These are phyloP conservation scores for Corynespora cassiicola DNA, from an alignment of 2,329 filamentous ascomycete genomes.

Conservation along the genomic window DNA sequence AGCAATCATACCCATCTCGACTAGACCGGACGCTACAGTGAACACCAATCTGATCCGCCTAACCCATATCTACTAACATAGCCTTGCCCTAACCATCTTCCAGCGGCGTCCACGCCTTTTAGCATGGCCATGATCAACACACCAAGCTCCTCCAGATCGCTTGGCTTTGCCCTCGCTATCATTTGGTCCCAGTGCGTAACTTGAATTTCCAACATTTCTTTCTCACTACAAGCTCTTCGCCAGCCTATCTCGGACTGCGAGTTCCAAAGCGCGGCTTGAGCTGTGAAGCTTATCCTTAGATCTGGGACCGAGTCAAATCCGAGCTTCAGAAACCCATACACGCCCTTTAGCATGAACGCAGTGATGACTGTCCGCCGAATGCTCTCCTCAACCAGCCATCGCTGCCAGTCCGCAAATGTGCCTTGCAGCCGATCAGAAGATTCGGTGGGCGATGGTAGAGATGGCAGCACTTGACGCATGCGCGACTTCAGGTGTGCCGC, in stretches of 20 bases:
- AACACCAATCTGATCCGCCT: no score
- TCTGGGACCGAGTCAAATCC: slow-evolving; percentile 9
- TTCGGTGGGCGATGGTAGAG: not conserved
- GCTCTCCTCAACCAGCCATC: slow-evolving; percentile 39
- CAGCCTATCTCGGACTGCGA: slow-evolving; percentile 15
- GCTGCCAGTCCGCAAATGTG: slow-evolving; percentile 11
- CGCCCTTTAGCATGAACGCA: slow-evolving; percentile 33
- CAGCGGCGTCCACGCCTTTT: slow-evolving; percentile 11
- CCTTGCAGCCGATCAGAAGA: not conserved
- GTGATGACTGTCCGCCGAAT: slow-evolving; percentile 39
- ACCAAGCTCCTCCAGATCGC: slow-evolving; percentile 22
- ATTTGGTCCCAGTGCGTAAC: slow-evolving; percentile 11
- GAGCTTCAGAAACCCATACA: slow-evolving; percentile 30
- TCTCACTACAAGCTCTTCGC: slow-evolving; percentile 10
- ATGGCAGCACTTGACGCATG: not conserved
- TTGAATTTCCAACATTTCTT: slow-evolving; percentile 7
- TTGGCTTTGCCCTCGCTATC: slow-evolving; percentile 11
- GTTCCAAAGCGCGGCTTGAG: slow-evolving; percentile 17
- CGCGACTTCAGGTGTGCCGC: slow-evolving; percentile 16
- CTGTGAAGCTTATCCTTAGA: slow-evolving; percentile 12
- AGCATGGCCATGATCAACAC: slow-evolving; percentile 19
- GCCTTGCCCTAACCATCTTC: slow-evolving; percentile 13
- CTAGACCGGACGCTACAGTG: no score
- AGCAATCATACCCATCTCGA: no score
- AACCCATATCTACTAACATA: slow-evolving; percentile 1